Evolutionary conservation across 352 stramenopile genomes (phyloP), one percentile per base, ranked within the genome.

Genomic region (Pythium brassicae): DNA sequence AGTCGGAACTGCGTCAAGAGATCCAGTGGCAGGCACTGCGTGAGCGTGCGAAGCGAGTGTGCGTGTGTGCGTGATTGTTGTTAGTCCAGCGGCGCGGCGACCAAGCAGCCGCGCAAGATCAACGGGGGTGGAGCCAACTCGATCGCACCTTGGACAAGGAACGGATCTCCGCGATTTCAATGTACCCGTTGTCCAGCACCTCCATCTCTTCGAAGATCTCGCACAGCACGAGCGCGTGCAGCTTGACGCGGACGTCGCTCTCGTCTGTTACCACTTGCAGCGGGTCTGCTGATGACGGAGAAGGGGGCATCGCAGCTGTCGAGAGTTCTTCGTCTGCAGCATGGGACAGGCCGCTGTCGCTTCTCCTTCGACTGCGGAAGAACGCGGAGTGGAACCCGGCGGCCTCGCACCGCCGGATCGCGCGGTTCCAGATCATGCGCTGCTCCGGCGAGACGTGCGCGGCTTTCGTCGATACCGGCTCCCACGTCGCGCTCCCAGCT

Each of bases 161-260:
- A 0, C 81, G 74, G 12, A 91, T 43, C 43, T 91, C 81, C 25
- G 81, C 78, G 8, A 91, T 83, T 4, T 88, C 81, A 17, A 88
- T 72, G 55, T 83, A 81, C 3, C 70, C 75, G 37, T 72, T 80
- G 42, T 88, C 81, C 5, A 68, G 50, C 0, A 70, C 59, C 53
- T 91, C 81, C 73, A 88, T 83, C n/a, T 69, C 63, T 48, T 91
- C 81, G 43, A 91, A 87, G 35, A 91, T 54, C 27, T 83, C 74
- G 25, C 78, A 91, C 2, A 89, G 52, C 19, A 77, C 48, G 32
- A 85, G 54, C 1, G 60, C 55, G 14, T 80, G 58, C 0, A 45
- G 50, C 50, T 87, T 84, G 0, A 56, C 40, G 19, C 78, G 74
- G 46, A 73, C 68, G 22, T 66, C 68, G 23, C 52, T 62, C 26